phyloP scores from a whole-genome alignment of 2,329 filamentous ascomycete genomes.

The Neonectria neomacrospora region DNA sequence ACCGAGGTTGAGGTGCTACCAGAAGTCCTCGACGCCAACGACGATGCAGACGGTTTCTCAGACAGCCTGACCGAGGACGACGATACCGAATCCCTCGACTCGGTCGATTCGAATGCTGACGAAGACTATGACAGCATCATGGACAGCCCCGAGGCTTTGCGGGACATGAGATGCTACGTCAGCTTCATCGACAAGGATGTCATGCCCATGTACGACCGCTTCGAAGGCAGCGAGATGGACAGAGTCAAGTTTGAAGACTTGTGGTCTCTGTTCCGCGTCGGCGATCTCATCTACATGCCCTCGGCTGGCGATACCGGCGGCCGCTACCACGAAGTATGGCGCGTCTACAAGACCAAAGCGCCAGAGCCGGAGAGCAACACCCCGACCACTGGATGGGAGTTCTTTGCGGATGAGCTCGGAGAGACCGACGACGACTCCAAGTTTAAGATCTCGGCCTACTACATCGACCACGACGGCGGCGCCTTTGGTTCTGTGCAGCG shows the following conservation, averaged over 20 bases:
- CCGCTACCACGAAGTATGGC: conserved; percentile 54
- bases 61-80: conserved; percentile 31
- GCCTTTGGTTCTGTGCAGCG: conserved; percentile 52
- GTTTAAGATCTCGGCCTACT: conserved; percentile 54
- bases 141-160: conserved; percentile 53
- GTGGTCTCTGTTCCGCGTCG: conserved; percentile 55
- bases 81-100: conserved; percentile 48
- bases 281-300: conserved; percentile 56
- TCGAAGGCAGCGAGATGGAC: conserved; percentile 42
- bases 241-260: conserved; percentile 55
- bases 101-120: conserved; percentile 52
- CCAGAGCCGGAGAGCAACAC: conserved; percentile 47
- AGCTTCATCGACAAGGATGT: conserved; percentile 57
- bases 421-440: conserved; percentile 42
- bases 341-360: conserved; percentile 49
- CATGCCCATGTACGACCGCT: conserved; percentile 49
- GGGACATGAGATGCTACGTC: conserved; percentile 57
- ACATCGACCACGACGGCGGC: conserved; percentile 56
- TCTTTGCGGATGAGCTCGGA: conserved; percentile 49
- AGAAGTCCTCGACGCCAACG: conserved; percentile 27
- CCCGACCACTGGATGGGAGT: conserved; percentile 49
- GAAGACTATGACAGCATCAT: conserved; percentile 51
- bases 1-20: conserved; percentile 46
- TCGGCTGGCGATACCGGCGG: conserved; percentile 48
- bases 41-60: conserved; percentile 24